Percentiles rank a stretch among this genome's conserved stretches.
Evolutionary conservation across 1,284 basidiomycete species (phyloP).

Genomic region (Apiotrichum gamsii): DNA sequence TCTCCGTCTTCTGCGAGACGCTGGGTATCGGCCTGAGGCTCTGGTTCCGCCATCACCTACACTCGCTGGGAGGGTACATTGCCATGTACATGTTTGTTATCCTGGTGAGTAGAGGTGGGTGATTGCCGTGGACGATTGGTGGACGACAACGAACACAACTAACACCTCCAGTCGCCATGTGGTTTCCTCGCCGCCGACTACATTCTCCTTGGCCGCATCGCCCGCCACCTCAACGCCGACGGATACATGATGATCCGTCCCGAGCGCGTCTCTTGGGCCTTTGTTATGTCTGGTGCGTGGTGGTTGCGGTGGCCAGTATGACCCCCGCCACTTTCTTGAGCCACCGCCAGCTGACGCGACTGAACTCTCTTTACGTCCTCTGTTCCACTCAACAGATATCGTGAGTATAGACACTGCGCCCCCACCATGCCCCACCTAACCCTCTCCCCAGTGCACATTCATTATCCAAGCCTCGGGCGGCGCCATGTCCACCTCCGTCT

Average conservation of each 20-base stretch:
- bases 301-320: too few species aligned
- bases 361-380: too few species aligned
- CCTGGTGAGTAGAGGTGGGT: slow-evolving; percentile 10
- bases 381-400: too few species aligned
- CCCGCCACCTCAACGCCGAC: slow-evolving; percentile 53
- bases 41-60: slow-evolving; percentile 7
- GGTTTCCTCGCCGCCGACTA: slow-evolving; percentile 71
- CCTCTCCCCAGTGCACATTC: slow-evolving; percentile 53
- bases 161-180: slow-evolving; percentile 52
- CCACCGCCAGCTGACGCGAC: too few species aligned
- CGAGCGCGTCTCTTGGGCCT: slow-evolving; percentile 26
- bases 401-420: slow-evolving; percentile 30
- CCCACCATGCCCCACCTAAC: too few species aligned
- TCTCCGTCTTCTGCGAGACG: slow-evolving; percentile 13
- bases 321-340: too few species aligned
- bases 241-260: slow-evolving; percentile 40
- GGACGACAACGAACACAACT: too few species aligned
- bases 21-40: slow-evolving; percentile 16
- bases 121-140: too few species aligned
- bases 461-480: slow-evolving; percentile 55
- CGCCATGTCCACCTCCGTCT: slow-evolving; percentile 35
- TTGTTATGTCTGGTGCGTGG: slow-evolving; percentile 49
- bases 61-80: slow-evolving; percentile 12
- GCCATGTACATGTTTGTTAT: slow-evolving; percentile 12
- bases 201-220: slow-evolving; percentile 60